Evolutionary conservation across 352 stramenopile species (phyloP), one percentile per base, ranked within the genome.

Genomic region (Phytophthora niederhauseri): DNA sequence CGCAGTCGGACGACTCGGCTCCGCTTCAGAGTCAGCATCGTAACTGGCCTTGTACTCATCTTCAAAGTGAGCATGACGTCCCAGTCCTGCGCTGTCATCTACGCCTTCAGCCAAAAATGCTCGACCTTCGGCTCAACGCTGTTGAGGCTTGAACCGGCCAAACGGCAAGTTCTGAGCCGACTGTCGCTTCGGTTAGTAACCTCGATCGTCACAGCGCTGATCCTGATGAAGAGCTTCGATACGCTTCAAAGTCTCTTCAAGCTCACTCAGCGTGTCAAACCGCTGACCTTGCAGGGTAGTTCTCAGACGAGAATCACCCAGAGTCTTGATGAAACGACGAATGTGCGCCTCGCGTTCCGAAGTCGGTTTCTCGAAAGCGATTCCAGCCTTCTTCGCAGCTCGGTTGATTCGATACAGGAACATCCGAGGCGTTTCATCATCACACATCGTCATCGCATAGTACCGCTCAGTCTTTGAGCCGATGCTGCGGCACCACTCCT

Each of bases 81-180:
- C 36, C 36, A 1, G 11, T 6, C 14, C 4, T 3, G 14, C 6
- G 14, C n/a, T 11, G 11, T 6, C 14, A 4, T 17, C 36, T 0
- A 9, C 14, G 5, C 36, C 14, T n/a, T 45, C 36, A 2, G 36
- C 2, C 36, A 45, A 6, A 6, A 45, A 45, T 6, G 36, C 36
- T 4, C 55, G 38, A 12, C 55, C 55, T 4, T 53, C 38, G 5
- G 38, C 19, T 22, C 24, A 22, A 3, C 55, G 38, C 12, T 46
- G 57, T 5, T 12, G 45, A 6, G 57, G 30, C 31, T 64, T 55
- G 24, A 34, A 64, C 17, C 57, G 22, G 0, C 45, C 45, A 31
- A 48, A 64, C 43, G 56, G 43, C 6, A 55, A 12, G n/a, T 22
- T 22, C 15, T 50, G n/a, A 50, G 4, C 2, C 4, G 43, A 24